Base-by-base conservation (phyloP, 805 yeast genomes). In the Yarrowia osloensis region DNA sequence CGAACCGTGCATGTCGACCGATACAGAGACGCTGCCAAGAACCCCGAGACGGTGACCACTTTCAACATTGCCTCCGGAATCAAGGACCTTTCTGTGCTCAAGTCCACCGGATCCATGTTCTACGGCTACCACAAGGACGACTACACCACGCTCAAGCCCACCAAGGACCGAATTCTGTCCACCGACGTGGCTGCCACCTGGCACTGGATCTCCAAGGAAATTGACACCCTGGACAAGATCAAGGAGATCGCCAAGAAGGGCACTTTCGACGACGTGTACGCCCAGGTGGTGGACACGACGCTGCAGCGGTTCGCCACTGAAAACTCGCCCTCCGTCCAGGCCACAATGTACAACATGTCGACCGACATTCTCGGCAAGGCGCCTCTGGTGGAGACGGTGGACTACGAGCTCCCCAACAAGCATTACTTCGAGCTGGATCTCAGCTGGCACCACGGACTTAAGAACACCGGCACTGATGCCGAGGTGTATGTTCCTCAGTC, bases 261-360 rank as follows among this genome's bases (percentile, higher is more conserved):
- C 17, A 77, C 83, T 44, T 90, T 91, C 73, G 96, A 91, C 78
- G 66, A 75, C 11, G 84, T 89, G 35, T 90, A 83, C 77, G 76
- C 80, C n/a, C 74, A 76, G 15, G 95, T 91, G 21, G 84, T 91
- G 73, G 81, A 80, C 44, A 83, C 85, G 73, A 91, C 97, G 0
- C 82, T 92, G 73, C 88, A 86, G 66, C 82, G 83, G 68, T 93
- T 93, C 78, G 97, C 97, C 19, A 77, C 84, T 62, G 97, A 93
- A 78, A 86, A 90, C 77, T 90, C 97, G 11, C 86, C 97, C n/a
- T 89, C 96, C 28, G 98, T 93, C 55, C 98, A 93, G 81, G 97
- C 97, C 54, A 93, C 97, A 68, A 94, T 93, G 97, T 93, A 85
- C 82, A 90, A 91, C 83, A 93, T 93, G 95, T 84, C 90, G 44